These are phyloP conservation scores for Macroventuria anomochaeta DNA, from an alignment of 2,329 filamentous ascomycete genomes.

Conservation along the genomic window DNA sequence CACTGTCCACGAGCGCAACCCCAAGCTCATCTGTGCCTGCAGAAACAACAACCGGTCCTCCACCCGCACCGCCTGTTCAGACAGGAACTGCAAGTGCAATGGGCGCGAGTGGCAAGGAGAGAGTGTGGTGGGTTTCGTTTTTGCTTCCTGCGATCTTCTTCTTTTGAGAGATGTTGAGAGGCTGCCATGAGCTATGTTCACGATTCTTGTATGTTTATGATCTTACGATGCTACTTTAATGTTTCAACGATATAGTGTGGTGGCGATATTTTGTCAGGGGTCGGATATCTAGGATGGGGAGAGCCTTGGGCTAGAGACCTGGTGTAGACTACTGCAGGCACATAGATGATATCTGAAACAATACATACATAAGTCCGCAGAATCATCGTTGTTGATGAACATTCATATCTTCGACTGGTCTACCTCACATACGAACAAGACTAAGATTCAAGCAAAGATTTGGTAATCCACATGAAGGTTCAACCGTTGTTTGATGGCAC, in stretches of 20 bases:
- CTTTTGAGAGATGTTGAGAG: constrained; percentile 4
- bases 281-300: neutral
- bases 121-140: constrained; percentile 44
- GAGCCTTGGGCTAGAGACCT: neutral
- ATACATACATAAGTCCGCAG: neutral
- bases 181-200: neutral
- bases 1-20: constrained; percentile 21
- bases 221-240: constrained; percentile 8
- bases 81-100: constrained; percentile 21
- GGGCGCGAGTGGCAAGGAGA: constrained; percentile 24
- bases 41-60: constrained; percentile 25
- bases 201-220: constrained; percentile 22
- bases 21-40: constrained; percentile 21
- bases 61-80: constrained; percentile 34
- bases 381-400: no score
- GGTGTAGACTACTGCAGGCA: constrained; percentile 10
- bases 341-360: constrained; percentile 1
- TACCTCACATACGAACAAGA: no score
- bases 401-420: no score
- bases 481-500: neutral
- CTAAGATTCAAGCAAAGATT: no score
- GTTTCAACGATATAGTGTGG: neutral
- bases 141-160: constrained; percentile 25
- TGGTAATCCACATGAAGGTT: no score
- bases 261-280: neutral